These are phyloP conservation scores for Picea abies DNA, from an alignment of 83 land plant species.

Conservation along the genomic window DNA sequence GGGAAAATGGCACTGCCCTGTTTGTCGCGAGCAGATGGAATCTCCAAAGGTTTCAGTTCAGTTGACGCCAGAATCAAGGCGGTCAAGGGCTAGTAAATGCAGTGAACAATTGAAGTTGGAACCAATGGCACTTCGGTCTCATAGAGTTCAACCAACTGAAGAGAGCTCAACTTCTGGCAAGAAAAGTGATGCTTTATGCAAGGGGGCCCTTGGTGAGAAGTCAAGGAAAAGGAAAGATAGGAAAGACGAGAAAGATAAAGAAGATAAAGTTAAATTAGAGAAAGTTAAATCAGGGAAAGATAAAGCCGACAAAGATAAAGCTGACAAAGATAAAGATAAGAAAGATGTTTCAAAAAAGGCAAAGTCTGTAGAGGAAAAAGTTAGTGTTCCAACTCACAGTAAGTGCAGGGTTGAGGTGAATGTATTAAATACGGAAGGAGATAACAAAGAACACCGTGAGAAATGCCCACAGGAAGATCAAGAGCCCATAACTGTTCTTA, in stretches of 20 bases:
- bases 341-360: slow-evolving; percentile 23
- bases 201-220: slow-evolving; percentile 17
- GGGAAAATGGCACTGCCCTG: slow-evolving; percentile 95
- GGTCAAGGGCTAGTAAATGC: slow-evolving; percentile 34
- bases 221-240: slow-evolving; percentile 36
- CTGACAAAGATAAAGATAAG: background rate
- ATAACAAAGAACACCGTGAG: background rate
- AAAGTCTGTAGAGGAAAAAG: slow-evolving; percentile 30
- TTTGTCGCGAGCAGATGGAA: slow-evolving; percentile 51
- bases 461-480: slow-evolving; percentile 1
- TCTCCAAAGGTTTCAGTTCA: slow-evolving; percentile 19
- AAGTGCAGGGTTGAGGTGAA: background rate
- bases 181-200: slow-evolving; percentile 23
- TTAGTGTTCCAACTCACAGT: background rate
- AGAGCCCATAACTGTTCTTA: background rate
- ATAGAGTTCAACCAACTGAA: slow-evolving; percentile 22
- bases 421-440: background rate
- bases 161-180: slow-evolving; percentile 29
- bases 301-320: background rate
- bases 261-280: background rate
- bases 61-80: slow-evolving; percentile 34
- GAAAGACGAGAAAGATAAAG: background rate
- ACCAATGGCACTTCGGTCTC: slow-evolving; percentile 21
- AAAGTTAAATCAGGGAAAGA: background rate
- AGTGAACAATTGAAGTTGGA: slow-evolving; percentile 25